Conservation (phyloP, 768 basidiomycete species). For the Kwoniella dejecticola region DNA sequence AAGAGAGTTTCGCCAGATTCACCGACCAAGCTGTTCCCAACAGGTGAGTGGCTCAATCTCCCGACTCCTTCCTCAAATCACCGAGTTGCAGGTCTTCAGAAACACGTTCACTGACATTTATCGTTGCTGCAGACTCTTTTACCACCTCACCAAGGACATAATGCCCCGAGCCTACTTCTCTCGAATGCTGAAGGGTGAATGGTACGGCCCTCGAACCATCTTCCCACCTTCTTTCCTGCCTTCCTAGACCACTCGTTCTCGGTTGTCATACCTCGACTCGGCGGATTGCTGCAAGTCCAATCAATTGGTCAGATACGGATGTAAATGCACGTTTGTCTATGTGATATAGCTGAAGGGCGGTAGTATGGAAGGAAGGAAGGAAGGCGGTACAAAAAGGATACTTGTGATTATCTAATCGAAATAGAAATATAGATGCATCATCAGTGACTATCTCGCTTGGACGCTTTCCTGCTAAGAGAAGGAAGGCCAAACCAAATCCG, state of each 20-base stretch:
- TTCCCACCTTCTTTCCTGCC: constrained; percentile 48
- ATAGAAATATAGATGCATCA: not conserved
- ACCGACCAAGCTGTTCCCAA: constrained; percentile 73
- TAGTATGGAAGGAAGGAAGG: not conserved
- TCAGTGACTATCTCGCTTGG: too few species aligned
- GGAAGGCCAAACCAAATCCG: too few species aligned
- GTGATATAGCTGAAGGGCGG: not conserved
- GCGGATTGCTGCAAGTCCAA: not conserved
- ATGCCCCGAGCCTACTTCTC: constrained; percentile 52
- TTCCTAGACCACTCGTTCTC: constrained; percentile 8
- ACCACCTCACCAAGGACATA: constrained; percentile 76
- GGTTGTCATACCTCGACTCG: not conserved
- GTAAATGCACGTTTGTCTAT: not conserved
- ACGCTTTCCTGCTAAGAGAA: too few species aligned
- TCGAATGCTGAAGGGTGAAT: constrained; percentile 50
- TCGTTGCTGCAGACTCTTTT: constrained; percentile 65
- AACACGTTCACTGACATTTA: constrained; percentile 6
- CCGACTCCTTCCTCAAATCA: not conserved
- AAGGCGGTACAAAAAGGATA: too few species aligned
- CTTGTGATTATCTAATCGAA: not conserved
- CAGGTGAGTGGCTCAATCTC: too few species aligned
- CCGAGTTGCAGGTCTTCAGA: not conserved
- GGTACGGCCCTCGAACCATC: constrained; percentile 53
- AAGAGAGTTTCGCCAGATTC: constrained; percentile 77
- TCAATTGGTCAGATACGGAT: not conserved